Evolutionary conservation across 106 monocot genomes (phyloP).

Genomic region (Agapanthus africanus): DNA sequence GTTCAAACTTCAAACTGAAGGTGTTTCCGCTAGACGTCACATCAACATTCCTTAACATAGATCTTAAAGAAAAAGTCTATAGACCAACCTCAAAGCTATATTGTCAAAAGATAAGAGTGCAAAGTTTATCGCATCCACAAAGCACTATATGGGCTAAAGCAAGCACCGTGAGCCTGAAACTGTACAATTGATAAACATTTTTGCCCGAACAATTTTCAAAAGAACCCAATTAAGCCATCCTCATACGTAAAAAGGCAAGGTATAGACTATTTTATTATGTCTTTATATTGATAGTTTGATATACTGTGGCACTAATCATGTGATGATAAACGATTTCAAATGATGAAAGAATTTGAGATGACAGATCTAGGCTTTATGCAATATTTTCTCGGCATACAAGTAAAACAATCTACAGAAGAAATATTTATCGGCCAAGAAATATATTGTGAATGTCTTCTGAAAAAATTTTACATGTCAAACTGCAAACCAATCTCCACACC

Average conservation of each 20-base stretch:
- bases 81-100: not conserved
- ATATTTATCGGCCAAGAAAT: not conserved
- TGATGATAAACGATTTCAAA: constrained; percentile 5
- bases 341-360: constrained; percentile 2
- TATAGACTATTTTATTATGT: not conserved
- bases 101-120: not conserved
- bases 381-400: constrained; percentile 9
- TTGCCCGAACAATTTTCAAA: not conserved
- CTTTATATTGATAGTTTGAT: constrained; percentile 15
- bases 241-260: constrained; percentile 1
- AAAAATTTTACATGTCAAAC: not conserved
- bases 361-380: not conserved
- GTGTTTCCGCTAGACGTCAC: not conserved
- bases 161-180: not conserved
- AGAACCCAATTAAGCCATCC: not conserved
- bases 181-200: not conserved
- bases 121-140: not conserved
- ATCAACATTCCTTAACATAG: not conserved
- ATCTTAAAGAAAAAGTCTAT: not conserved
- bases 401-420: not conserved
- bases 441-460: not conserved
- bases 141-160: not conserved
- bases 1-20: not conserved
- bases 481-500: not conserved
- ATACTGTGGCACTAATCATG: not conserved